phyloP scores from a whole-genome alignment of 169 alveolate genomes.

The Haemoproteus tartakovskyi region DNA sequence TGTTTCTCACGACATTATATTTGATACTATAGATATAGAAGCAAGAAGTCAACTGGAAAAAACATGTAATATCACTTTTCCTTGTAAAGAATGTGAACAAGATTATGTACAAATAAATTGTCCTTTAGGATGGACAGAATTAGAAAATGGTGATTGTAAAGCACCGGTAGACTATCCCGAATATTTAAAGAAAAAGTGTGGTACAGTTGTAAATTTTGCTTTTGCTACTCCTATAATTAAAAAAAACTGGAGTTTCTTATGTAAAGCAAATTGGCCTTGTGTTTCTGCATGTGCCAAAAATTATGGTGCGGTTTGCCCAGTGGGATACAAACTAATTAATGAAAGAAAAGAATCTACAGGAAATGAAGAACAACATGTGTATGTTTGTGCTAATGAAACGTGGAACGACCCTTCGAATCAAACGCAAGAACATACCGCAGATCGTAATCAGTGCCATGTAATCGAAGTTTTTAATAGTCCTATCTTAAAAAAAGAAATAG shows the following conservation, averaged over 20 bases:
- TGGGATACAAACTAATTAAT: slow-evolving; percentile 49
- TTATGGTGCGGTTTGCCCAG: slow-evolving; percentile 22
- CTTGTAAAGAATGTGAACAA: slow-evolving; percentile 51
- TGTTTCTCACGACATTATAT: slow-evolving; percentile 60
- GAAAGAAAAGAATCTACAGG: neutral
- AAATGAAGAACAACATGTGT: neutral
- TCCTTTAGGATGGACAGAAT: slow-evolving; percentile 74
- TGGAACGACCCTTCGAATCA: neutral
- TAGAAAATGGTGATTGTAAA: slow-evolving; percentile 60
- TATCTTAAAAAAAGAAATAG: slow-evolving; percentile 20
- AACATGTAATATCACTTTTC: slow-evolving; percentile 5
- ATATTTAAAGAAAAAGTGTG: slow-evolving; percentile 63
- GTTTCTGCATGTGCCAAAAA: slow-evolving; percentile 33
- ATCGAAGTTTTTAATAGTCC: slow-evolving; percentile 35
- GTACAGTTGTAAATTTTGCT: slow-evolving; percentile 68
- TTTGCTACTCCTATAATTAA: slow-evolving; percentile 67
- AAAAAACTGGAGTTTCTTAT: slow-evolving; percentile 71
- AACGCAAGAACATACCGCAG: too few relatives aligned
- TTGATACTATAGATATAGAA: slow-evolving; percentile 13
- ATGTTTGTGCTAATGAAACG: slow-evolving; percentile 16
- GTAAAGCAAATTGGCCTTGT: slow-evolving; percentile 71
- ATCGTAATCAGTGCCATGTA: slow-evolving; percentile 26
- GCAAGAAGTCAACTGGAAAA: slow-evolving; percentile 2
- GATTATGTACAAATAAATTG: slow-evolving; percentile 71
- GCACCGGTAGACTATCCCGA: slow-evolving; percentile 55